Evolutionary conservation across 495 filamentous ascomycete species (phyloP).

Genomic region (Hyphodiscus hymeniophilus): DNA sequence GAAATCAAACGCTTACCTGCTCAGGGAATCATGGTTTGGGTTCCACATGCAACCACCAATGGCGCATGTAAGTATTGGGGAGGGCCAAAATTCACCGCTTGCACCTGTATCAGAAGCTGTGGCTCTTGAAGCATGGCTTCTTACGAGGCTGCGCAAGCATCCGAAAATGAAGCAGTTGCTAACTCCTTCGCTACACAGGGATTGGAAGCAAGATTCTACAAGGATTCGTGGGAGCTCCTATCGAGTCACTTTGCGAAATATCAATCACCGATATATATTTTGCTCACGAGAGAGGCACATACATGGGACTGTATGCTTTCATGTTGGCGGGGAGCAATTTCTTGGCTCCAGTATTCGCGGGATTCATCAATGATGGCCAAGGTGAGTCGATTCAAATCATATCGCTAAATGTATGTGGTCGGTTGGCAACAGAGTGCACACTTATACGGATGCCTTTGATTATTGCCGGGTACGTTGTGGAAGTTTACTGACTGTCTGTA

Average conservation of each 20-base stretch:
- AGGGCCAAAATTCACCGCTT: neutral
- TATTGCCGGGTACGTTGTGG: too few species aligned
- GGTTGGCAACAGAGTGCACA: too few species aligned
- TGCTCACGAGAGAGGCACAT: slow-evolving; percentile 55
- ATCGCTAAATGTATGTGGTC: too few species aligned
- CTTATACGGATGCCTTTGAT: too few species aligned
- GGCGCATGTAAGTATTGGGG: too few species aligned
- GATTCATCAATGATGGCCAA: slow-evolving; percentile 55
- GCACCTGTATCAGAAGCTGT: slow-evolving; percentile 29
- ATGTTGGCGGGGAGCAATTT: slow-evolving; percentile 56
- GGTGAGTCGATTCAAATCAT: neutral
- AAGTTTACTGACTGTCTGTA: slow-evolving; percentile 18
- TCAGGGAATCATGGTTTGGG: slow-evolving; percentile 14
- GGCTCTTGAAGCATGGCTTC: slow-evolving; percentile 42
- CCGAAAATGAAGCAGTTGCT: too few species aligned
- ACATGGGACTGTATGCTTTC: slow-evolving; percentile 58
- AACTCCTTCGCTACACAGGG: too few species aligned
- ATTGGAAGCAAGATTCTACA: slow-evolving; percentile 52
- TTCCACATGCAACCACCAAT: slow-evolving; percentile 27
- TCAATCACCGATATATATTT: slow-evolving; percentile 59
- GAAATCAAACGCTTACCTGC: too few species aligned
- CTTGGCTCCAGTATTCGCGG: slow-evolving; percentile 56
- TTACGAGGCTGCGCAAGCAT: too few species aligned
- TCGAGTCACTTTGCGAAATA: slow-evolving; percentile 56
- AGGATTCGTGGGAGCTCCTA: slow-evolving; percentile 58